phyloP scores from a whole-genome alignment of 495 filamentous ascomycete species.

The Aspergillus egyptiacus region DNA sequence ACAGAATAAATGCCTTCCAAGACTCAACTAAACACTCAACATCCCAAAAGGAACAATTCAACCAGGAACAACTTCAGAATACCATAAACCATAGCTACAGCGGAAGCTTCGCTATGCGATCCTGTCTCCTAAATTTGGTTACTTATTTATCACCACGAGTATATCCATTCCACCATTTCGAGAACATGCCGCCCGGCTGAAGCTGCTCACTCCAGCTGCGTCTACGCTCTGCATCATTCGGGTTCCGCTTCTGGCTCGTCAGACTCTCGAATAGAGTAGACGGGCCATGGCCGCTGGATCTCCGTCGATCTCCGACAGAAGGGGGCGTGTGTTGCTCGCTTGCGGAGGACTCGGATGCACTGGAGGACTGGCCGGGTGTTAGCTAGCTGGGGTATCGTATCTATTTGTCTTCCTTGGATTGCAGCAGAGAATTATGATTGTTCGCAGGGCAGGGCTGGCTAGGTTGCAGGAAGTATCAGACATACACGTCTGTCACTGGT shows the following conservation, averaged over 20 bases:
- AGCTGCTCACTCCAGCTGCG: slow-evolving; percentile 47
- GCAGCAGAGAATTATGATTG: no score
- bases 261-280: slow-evolving; percentile 43
- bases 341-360: slow-evolving; percentile 14
- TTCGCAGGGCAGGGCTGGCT: no score
- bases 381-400: no score
- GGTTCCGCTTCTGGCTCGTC: slow-evolving; percentile 47
- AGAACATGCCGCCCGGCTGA: slow-evolving; percentile 39
- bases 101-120: background rate
- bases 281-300: slow-evolving; percentile 29
- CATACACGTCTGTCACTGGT: slow-evolving; percentile 21
- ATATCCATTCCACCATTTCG: slow-evolving; percentile 52
- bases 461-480: background rate
- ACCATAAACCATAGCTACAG: background rate
- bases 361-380: slow-evolving; percentile 19
- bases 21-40: background rate
- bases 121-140: background rate
- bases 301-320: slow-evolving; percentile 24
- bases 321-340: slow-evolving; percentile 6
- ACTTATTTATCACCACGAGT: slow-evolving; percentile 23
- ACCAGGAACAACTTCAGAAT: background rate
- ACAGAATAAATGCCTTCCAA: no score
- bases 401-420: no score
- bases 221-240: slow-evolving; percentile 37
- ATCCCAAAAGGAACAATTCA: background rate